Percentiles rank a stretch among this genome's conserved stretches.
Evolutionary conservation across 768 basidiomycete species (phyloP).

Genomic region (Agaricus blazei): DNA sequence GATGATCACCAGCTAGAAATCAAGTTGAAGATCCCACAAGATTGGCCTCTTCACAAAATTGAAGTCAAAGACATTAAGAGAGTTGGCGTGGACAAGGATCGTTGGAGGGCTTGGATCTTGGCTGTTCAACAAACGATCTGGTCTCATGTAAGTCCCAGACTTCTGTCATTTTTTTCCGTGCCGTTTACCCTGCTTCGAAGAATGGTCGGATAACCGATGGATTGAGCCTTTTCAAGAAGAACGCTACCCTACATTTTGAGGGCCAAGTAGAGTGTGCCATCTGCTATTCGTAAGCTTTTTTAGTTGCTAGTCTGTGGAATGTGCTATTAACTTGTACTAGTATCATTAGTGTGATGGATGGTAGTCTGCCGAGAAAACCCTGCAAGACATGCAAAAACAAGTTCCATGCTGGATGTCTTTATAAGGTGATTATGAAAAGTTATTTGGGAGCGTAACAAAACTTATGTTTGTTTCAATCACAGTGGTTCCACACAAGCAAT

Average conservation of each 20-base stretch:
- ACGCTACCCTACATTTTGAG: conserved; percentile 89
- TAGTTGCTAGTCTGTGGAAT: neutral
- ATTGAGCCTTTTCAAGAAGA: conserved; percentile 86
- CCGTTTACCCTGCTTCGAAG: conserved; percentile 31
- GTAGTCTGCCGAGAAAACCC: conserved; percentile 80
- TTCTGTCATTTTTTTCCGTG: neutral
- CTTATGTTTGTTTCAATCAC: neutral
- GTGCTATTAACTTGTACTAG: conserved; percentile 30
- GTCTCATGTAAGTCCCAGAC: conserved; percentile 60
- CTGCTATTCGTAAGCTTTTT: conserved; percentile 73
- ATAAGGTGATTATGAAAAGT: conserved; percentile 52
- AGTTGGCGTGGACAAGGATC: conserved; percentile 84
- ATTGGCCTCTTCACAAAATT: conserved; percentile 87
- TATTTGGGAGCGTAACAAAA: neutral
- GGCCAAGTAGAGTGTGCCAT: conserved; percentile 96
- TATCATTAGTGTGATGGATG: conserved; percentile 88
- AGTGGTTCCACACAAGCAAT: conserved; percentile 92
- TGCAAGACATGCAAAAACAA: conserved; percentile 94
- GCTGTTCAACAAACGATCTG: conserved; percentile 89
- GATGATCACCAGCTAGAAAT: conserved; percentile 95
- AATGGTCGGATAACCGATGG: conserved; percentile 90
- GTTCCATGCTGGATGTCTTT: conserved; percentile 90
- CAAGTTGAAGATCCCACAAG: conserved; percentile 74
- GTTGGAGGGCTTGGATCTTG: conserved; percentile 92
- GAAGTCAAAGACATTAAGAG: conserved; percentile 82